Conservation (phyloP, 306 rosid genomes). For the Senna siamea region DNA sequence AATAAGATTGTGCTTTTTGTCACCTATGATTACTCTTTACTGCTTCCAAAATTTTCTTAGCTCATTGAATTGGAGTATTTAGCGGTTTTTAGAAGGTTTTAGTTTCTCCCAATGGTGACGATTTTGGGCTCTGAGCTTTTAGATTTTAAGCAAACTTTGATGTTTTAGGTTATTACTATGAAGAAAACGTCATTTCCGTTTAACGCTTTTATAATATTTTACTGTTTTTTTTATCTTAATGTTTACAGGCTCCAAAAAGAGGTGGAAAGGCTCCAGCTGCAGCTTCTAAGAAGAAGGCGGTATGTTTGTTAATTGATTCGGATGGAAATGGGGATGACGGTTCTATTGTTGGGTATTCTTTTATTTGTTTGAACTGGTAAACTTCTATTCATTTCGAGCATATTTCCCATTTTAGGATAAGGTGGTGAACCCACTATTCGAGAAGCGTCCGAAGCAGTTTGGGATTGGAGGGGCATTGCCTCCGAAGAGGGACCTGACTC, state of each 20-base stretch:
- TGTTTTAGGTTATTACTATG: neutral
- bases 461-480: slow-evolving; percentile 90
- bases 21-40: neutral
- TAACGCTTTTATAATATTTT: too few species aligned
- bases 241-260: slow-evolving; percentile 65
- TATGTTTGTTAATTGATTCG: neutral
- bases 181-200: too few species aligned
- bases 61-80: neutral
- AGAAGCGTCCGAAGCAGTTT: slow-evolving; percentile 73
- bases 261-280: slow-evolving; percentile 53
- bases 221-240: too few species aligned
- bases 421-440: slow-evolving; percentile 65
- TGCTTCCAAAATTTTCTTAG: neutral
- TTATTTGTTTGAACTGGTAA: neutral
- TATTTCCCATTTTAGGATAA: slow-evolving; percentile 50
- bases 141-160: neutral
- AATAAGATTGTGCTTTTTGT: neutral
- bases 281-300: slow-evolving; percentile 59
- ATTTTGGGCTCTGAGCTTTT: neutral
- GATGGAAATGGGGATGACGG: neutral
- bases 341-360: neutral
- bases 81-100: neutral
- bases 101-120: neutral
- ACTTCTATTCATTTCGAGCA: neutral
- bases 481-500: slow-evolving; percentile 66